Conservation (phyloP, 2,329 filamentous ascomycete species). For the Parastagonospora nodorum region DNA sequence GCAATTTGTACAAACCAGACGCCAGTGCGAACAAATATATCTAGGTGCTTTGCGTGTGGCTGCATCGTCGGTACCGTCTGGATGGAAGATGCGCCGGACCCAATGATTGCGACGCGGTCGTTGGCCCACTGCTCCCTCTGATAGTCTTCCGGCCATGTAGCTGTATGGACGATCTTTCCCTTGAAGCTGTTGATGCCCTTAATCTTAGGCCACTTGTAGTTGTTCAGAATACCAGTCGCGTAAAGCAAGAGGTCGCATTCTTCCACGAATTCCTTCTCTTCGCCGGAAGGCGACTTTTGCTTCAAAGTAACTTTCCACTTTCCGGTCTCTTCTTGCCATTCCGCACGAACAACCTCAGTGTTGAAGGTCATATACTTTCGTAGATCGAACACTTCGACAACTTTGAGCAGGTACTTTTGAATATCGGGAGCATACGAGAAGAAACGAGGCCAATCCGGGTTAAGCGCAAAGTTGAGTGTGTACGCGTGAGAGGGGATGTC, state of each 20-base stretch:
- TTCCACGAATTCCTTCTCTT: conserved; percentile 49
- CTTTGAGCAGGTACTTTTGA: conserved; percentile 55
- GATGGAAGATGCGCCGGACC: conserved; percentile 52
- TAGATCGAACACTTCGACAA: conserved; percentile 55
- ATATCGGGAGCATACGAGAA: conserved; percentile 55
- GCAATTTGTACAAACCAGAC: conserved; percentile 55
- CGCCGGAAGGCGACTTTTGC: conserved; percentile 44
- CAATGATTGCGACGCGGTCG: conserved; percentile 51
- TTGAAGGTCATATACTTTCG: conserved; percentile 60
- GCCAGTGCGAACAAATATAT: conserved; percentile 54
- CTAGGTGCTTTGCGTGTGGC: conserved; percentile 52
- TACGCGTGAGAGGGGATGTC: conserved; percentile 55
- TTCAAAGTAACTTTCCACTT: conserved; percentile 57
- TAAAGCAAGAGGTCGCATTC: conserved; percentile 52
- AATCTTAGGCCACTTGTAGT: conserved; percentile 46
- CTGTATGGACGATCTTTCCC: conserved; percentile 51
- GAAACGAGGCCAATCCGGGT: conserved; percentile 55
- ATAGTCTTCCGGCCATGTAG: conserved; percentile 53
- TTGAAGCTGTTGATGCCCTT: conserved; percentile 53
- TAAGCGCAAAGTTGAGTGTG: conserved; percentile 51
- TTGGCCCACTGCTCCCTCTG: conserved; percentile 50
- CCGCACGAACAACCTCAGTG: conserved; percentile 53
- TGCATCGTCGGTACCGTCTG: conserved; percentile 56
- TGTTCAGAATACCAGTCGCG: conserved; percentile 51
- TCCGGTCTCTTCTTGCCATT: conserved; percentile 56